Evolutionary conservation across 2,329 filamentous ascomycete genomes (phyloP), one percentile per base, ranked within the genome.

Genomic region (Botrytis sinoallii): DNA sequence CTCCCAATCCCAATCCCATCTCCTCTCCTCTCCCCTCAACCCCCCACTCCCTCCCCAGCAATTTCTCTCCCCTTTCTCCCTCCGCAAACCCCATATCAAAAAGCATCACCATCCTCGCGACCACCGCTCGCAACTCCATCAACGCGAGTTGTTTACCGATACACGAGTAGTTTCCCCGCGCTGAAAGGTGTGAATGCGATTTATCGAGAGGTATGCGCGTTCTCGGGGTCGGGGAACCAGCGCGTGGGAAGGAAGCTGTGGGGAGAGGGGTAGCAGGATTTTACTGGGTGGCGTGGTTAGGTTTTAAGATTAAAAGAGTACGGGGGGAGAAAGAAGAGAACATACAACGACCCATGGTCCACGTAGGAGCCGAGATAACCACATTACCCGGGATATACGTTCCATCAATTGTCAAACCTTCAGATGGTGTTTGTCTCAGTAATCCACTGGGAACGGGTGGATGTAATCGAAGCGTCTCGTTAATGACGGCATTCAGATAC

Each of bases 371-470:
- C 16, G 67, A 75, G 29, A 77, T 44, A 3, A 75, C 70, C 0
- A 74, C 75, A 44, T 71, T 55, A 12, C 52, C 64, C 2, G 76
- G 77, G 32, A 78, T 75, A 18, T 70, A 67, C 1, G 69, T 70
- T 8, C 59, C 70, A 22, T 70, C 74, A 46, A 77, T 74, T 9
- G 14, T 61, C 8, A 78, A 22, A 3, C 84, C 84, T 35, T 81
- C 78, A 0, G 80, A 25, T 2, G 83, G 82, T 3, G 83, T 83
- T 52, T 82, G 75, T 3, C 84, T 77, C 61, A 81, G 80, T 8
- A 82, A 46, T 3, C 64, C 65, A 61, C 75, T 75, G 25, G 69
- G 44, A 3, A 75, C 70, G 0, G 76, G 73, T 6, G 75, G 75
- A 29, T 73, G 75, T 5, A 78, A 69, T 18, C 77, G 71, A 10